Evolutionary conservation across 768 basidiomycete genomes (phyloP).

Genomic region (Sporobolomyces roseus): DNA sequence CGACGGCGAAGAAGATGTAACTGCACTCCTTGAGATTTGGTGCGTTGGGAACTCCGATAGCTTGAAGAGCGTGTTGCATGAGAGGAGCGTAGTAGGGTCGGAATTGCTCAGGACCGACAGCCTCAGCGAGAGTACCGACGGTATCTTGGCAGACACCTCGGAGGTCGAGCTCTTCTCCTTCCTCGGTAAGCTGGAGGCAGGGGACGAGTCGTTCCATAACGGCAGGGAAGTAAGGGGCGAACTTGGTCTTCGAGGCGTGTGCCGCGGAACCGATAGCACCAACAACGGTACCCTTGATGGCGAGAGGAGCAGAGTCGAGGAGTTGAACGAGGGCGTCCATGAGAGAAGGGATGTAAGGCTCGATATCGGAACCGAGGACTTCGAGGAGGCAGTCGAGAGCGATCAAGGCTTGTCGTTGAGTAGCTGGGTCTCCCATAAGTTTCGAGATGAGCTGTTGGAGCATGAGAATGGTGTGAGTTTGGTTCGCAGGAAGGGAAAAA

Average conservation of each 20-base stretch:
- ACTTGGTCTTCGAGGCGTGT: constrained; percentile 85
- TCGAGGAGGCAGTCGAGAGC: constrained; percentile 95
- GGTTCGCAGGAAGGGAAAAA: not conserved
- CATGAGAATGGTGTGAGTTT: not conserved
- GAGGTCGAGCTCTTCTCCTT: constrained; percentile 88
- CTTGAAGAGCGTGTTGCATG: constrained; percentile 92
- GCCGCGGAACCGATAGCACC: constrained; percentile 98
- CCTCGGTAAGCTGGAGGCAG: constrained; percentile 76
- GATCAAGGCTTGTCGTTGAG: constrained; percentile 90
- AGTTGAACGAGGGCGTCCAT: constrained; percentile 89
- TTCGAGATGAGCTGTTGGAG: constrained; percentile 71
- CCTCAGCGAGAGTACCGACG: constrained; percentile 96
- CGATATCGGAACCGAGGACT: constrained; percentile 75
- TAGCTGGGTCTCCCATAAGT: constrained; percentile 76
- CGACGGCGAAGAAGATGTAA: constrained; percentile 97
- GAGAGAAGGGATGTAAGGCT: constrained; percentile 83
- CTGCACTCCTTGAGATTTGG: constrained; percentile 87
- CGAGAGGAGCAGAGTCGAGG: constrained; percentile 76
- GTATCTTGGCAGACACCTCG: constrained; percentile 98
- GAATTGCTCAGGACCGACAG: constrained; percentile 90
- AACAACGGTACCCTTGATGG: constrained; percentile 88
- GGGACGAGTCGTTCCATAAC: constrained; percentile 83
- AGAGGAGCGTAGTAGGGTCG: constrained; percentile 90
- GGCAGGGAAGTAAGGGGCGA: constrained; percentile 88
- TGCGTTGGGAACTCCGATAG: constrained; percentile 72